These are phyloP conservation scores for Ganoderma multipileum DNA, from an alignment of 1,284 basidiomycete genomes.

Conservation along the genomic window DNA sequence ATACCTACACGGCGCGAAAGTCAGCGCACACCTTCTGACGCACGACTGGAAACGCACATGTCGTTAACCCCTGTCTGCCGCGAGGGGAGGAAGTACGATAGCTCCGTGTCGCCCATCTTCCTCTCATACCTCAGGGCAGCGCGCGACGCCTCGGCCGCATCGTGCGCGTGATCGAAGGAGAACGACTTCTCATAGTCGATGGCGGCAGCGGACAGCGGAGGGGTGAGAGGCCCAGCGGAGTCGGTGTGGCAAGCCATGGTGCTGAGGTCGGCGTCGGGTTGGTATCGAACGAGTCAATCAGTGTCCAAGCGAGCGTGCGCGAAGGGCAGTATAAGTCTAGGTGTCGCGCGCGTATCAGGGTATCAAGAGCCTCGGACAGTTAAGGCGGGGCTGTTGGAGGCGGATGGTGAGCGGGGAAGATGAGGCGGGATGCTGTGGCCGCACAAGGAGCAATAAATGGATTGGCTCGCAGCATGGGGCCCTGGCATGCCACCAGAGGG, in stretches of 20 bases:
- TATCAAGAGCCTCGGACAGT: not conserved
- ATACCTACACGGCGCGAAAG: slow-evolving; percentile 54
- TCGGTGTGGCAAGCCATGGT: slow-evolving; percentile 14
- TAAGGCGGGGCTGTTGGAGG: not conserved
- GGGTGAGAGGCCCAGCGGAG: slow-evolving; percentile 30
- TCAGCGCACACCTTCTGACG: not conserved
- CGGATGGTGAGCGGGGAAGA: not conserved
- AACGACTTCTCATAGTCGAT: slow-evolving; percentile 17
- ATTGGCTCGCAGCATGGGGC: not conserved
- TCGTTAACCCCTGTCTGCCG: slow-evolving; percentile 82
- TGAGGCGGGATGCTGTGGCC: slow-evolving; percentile 1
- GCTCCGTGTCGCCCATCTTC: slow-evolving; percentile 67
- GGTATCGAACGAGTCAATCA: not conserved
- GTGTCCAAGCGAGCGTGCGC: not conserved
- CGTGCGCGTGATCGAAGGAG: slow-evolving; percentile 4
- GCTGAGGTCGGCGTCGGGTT: not conserved
- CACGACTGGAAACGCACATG: slow-evolving; percentile 55
- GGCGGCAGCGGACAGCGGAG: slow-evolving; percentile 29
- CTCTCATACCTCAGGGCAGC: slow-evolving; percentile 44
- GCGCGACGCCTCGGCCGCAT: not conserved
- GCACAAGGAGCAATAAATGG: slow-evolving; percentile 5
- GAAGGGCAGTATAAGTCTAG: slow-evolving; percentile 5
- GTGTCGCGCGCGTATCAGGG: slow-evolving; percentile 2
- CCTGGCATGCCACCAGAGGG: not conserved
- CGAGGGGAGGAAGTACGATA: slow-evolving; percentile 77